These are phyloP conservation scores for Kandelia obovata DNA, from an alignment of 345 rosid genomes.

Conservation along the genomic window DNA sequence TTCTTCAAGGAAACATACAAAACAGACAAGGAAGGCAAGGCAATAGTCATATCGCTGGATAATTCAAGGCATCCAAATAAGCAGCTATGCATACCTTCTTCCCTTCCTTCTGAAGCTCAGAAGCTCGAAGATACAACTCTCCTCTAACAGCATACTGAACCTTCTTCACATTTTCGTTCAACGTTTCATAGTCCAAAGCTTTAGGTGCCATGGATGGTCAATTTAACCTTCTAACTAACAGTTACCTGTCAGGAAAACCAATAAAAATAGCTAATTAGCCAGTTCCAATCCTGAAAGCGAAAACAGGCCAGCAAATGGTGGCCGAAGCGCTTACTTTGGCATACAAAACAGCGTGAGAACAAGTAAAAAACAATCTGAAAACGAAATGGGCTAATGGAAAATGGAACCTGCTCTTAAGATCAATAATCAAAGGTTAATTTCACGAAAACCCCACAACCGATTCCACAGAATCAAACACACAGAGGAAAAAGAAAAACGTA, in stretches of 20 bases:
- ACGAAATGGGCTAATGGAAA: too few species aligned
- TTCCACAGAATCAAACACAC: too few species aligned
- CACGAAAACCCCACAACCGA: too few species aligned
- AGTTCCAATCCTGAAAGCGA: neutral
- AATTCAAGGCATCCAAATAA: conserved; percentile 3
- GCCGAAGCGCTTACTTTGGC: too few species aligned
- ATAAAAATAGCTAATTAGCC: neutral
- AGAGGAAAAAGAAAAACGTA: neutral
- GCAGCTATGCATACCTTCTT: conserved; percentile 54
- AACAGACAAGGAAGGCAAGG: too few species aligned
- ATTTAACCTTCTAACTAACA: conserved; percentile 15
- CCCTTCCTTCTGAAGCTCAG: conserved; percentile 99
- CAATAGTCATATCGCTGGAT: neutral
- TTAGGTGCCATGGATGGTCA: conserved; percentile 51
- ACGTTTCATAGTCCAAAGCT: conserved; percentile 63
- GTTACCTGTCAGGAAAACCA: conserved; percentile 5
- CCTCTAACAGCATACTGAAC: conserved; percentile 95
- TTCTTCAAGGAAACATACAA: conserved; percentile 1
- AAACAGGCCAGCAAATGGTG: neutral
- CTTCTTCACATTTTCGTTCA: conserved; percentile 94
- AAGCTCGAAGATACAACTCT: conserved; percentile 96
- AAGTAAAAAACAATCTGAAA: too few species aligned
- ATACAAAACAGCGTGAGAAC: too few species aligned
- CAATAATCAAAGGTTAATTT: too few species aligned
- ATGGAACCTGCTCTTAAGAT: too few species aligned